phyloP scores from a whole-genome alignment of 768 basidiomycete species.

The Tylopilus felleus region DNA sequence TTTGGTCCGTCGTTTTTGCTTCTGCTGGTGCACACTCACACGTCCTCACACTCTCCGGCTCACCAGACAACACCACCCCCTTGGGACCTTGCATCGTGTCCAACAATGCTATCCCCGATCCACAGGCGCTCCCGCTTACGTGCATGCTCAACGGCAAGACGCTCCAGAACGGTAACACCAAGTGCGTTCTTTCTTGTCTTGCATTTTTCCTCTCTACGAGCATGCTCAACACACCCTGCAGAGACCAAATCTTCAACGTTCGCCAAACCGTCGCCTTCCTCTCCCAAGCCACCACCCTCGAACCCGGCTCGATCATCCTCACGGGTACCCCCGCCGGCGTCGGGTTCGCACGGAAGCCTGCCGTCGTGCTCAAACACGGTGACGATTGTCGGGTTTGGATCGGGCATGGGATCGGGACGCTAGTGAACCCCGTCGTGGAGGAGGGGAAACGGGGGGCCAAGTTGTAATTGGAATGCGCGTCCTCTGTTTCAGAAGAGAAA shows the following conservation, averaged over 20 bases:
- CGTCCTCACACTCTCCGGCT: neutral
- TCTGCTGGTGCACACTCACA: neutral
- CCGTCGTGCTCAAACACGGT: slow-evolving; percentile 67
- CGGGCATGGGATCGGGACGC: slow-evolving; percentile 71
- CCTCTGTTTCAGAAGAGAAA: too few species aligned
- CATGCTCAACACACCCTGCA: slow-evolving; percentile 24
- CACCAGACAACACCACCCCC: slow-evolving; percentile 46
- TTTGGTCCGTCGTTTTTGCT: slow-evolving; percentile 52
- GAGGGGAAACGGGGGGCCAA: slow-evolving; percentile 46
- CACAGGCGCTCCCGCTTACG: slow-evolving; percentile 61
- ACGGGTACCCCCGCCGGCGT: slow-evolving; percentile 84
- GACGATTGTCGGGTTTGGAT: slow-evolving; percentile 70
- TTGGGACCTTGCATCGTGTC: slow-evolving; percentile 81
- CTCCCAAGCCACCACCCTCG: slow-evolving; percentile 80
- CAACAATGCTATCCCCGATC: slow-evolving; percentile 57
- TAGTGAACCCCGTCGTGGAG: slow-evolving; percentile 75
- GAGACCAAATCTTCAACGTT: slow-evolving; percentile 79
- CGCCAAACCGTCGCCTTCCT: slow-evolving; percentile 76
- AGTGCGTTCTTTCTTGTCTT: slow-evolving; percentile 36
- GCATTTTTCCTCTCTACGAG: neutral
- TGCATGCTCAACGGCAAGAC: slow-evolving; percentile 62
- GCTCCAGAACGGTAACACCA: slow-evolving; percentile 76
- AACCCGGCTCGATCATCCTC: slow-evolving; percentile 77
- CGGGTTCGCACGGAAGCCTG: slow-evolving; percentile 72
- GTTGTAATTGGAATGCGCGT: slow-evolving; percentile 31